A percentile compares a stretch with the other conserved stretches of the same genome.
Conservation (phyloP, 495 filamentous ascomycete species). For the Pseudevernia furfuracea region DNA sequence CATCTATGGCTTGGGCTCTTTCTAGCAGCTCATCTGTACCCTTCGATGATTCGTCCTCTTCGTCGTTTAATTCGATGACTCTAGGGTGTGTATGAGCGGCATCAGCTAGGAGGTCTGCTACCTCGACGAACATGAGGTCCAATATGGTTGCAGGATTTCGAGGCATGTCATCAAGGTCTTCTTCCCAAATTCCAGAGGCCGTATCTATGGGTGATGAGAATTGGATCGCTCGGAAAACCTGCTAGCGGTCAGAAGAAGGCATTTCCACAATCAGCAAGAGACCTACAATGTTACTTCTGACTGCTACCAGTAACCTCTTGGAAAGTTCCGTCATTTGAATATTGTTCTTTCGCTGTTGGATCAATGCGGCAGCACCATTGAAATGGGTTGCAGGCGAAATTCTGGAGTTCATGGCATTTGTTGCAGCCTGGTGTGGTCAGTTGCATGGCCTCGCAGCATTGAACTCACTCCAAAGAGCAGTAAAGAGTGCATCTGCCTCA, state of each 20-base stretch:
- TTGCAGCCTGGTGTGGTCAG: background rate
- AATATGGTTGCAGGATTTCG: slow-evolving; percentile 17
- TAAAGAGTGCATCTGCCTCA: background rate
- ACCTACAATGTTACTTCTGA: slow-evolving; percentile 21
- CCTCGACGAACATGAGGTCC: slow-evolving; percentile 17
- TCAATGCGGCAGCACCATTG: slow-evolving; percentile 22
- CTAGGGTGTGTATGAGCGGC: background rate
- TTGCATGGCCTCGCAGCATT: background rate
- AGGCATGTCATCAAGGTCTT: slow-evolving; percentile 11
- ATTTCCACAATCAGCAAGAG: no score
- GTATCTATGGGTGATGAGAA: slow-evolving; percentile 13
- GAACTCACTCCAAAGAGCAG: background rate
- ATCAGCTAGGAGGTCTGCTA: slow-evolving; percentile 20
- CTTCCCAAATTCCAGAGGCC: slow-evolving; percentile 15
- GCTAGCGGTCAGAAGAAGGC: background rate
- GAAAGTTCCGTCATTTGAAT: slow-evolving; percentile 14
- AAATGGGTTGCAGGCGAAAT: slow-evolving; percentile 18
- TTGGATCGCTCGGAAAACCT: slow-evolving; percentile 17
- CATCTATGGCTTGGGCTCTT: slow-evolving; percentile 12
- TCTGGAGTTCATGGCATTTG: slow-evolving; percentile 11
- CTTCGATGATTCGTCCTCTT: background rate
- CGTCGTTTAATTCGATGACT: background rate
- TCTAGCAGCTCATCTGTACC: background rate
- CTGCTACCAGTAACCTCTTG: slow-evolving; percentile 18
- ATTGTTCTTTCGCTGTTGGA: slow-evolving; percentile 16